A percentile compares a stretch with the other conserved stretches of the same genome.
Conservation (phyloP, 2,329 filamentous ascomycete species). For the Alternaria incomplexa region DNA sequence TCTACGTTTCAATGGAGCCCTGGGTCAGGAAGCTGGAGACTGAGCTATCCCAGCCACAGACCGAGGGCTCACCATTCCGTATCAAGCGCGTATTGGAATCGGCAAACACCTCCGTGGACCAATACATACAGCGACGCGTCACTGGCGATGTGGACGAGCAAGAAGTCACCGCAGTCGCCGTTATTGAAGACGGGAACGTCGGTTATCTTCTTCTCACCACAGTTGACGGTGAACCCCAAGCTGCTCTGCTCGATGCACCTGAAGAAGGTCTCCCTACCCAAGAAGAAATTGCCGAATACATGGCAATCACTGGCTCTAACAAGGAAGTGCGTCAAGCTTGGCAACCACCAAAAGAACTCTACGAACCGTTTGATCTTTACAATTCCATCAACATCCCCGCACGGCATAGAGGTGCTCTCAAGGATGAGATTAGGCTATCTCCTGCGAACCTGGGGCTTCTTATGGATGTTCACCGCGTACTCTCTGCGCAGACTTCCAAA, state of each 20-base stretch:
- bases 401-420: conserved; percentile 66
- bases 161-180: conserved; percentile 56
- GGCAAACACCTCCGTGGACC: conserved; percentile 56
- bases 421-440: conserved; percentile 72
- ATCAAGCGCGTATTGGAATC: conserved; percentile 62
- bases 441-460: conserved; percentile 74
- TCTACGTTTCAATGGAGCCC: conserved; percentile 60
- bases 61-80: conserved; percentile 62
- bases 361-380: conserved; percentile 63
- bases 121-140: conserved; percentile 51
- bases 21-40: conserved; percentile 64
- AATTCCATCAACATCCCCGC: conserved; percentile 65
- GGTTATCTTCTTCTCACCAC: conserved; percentile 64
- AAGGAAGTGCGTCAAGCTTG: conserved; percentile 69
- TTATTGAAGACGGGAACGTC: conserved; percentile 62
- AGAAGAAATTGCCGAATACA: conserved; percentile 34
- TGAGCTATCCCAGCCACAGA: conserved; percentile 60
- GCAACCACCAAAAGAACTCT: conserved; percentile 67
- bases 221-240: conserved; percentile 56
- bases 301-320: conserved; percentile 22
- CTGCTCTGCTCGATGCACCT: conserved; percentile 59
- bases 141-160: conserved; percentile 15
- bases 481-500: conserved; percentile 71
- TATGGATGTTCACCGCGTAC: conserved; percentile 73
- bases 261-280: conserved; percentile 38